Base-by-base conservation (phyloP, 345 rosid species). In the Euphorbia lathyris region DNA sequence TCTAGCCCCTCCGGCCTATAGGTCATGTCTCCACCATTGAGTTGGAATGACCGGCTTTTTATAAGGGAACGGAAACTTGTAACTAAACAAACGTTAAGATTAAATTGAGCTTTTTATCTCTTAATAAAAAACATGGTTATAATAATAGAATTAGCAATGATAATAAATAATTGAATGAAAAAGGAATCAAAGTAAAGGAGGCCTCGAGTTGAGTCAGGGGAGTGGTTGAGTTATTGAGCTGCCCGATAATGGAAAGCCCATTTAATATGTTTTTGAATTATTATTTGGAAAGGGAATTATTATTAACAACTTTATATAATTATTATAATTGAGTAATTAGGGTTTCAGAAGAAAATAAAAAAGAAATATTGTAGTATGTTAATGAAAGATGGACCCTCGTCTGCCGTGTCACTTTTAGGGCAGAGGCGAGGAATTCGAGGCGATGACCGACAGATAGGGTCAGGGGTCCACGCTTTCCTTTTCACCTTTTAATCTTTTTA, bases 161-260 rank as follows among this genome's bases (percentile, higher is more conserved):
- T 65, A 84, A 79, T 76, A 80, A 76, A 82, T 82, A 73, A 79
- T 77, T 77, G 83, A 80, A 73, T 61, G 48, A 74, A 84, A 90
- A 80, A 70, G 88, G 91, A 85, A 88, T 90, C 88, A 82, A 85
- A 85, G 81, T 72, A 68, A 65, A 77, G 78, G 73, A 70, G 73
- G 78, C 60, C 65, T 74, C 77, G 80, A 86, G 82, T 82, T 79
- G 86, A 86, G 93, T 86, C 93, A 86, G 93, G 78, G 81, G 91
- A 90, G 91, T 90, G 61, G 91, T 90, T 88, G 90, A 73, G 93
- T 81, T 76, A 82, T 86, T 83, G 91, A 86, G 86, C 83, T 80
- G 85, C 70, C 76, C 73, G 73, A 57, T 72, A 72, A 68, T 63
- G 66, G 73, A 63, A 72, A 66, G 71, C 78, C 77, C 84, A 78